Conservation (phyloP, 2,329 filamentous ascomycete species). For the Dothistroma pini region DNA sequence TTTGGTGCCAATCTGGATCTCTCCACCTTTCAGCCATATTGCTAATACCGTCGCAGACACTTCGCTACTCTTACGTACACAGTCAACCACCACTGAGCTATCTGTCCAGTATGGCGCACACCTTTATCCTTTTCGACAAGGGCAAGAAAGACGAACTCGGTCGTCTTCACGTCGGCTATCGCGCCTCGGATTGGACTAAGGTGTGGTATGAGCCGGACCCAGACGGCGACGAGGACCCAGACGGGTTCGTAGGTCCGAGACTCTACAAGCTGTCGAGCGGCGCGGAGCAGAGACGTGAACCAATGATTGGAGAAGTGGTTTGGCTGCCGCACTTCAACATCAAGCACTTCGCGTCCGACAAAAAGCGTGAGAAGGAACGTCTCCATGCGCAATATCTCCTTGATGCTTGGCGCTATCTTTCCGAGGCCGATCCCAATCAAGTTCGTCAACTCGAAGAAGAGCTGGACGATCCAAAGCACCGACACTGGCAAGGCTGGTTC, state of each 20-base stretch:
- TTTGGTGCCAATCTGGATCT: neutral
- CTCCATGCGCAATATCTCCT: slow-evolving; percentile 15
- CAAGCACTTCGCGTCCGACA: neutral
- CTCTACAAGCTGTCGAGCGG: slow-evolving; percentile 3
- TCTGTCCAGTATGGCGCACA: neutral
- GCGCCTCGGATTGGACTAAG: neutral
- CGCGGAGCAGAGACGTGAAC: slow-evolving; percentile 8
- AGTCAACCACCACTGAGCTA: too few relatives aligned
- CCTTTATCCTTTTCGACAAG: slow-evolving; percentile 1
- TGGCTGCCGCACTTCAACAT: slow-evolving; percentile 16
- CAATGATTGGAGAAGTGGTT: slow-evolving; percentile 11
- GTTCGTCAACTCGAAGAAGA: slow-evolving; percentile 47
- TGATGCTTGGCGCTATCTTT: slow-evolving; percentile 14
- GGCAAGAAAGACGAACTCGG: neutral
- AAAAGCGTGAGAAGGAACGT: neutral
- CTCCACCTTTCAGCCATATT: neutral
- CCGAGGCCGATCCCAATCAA: slow-evolving; percentile 43
- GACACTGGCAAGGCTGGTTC: slow-evolving; percentile 12
- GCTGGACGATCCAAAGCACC: slow-evolving; percentile 43
- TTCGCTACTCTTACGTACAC: neutral
- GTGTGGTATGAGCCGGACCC: slow-evolving; percentile 5
- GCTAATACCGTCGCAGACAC: neutral
- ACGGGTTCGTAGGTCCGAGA: neutral
- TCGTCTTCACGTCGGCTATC: slow-evolving; percentile 6
- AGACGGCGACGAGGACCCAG: slow-evolving; percentile 1